Evolutionary conservation across 1,139 yeast species (phyloP).

Genomic region (Blastobotrys arbuscula): DNA sequence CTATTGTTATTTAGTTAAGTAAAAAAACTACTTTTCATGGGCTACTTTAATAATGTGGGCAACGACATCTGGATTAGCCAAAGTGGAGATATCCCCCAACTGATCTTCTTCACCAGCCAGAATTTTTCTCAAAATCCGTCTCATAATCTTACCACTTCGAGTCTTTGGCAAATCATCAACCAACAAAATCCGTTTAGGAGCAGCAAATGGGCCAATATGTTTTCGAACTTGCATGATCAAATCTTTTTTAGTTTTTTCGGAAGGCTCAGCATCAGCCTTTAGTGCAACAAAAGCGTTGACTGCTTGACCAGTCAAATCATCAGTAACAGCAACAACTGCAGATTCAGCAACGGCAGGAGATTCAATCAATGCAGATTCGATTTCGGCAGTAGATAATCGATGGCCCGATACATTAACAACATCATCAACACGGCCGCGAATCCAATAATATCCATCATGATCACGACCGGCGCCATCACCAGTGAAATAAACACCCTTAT

Average conservation of each 20-base stretch:
- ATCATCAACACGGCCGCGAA: conserved; percentile 97
- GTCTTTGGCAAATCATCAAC: conserved; percentile 95
- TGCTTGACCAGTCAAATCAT: conserved; percentile 97
- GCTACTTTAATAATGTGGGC: conserved; percentile 56
- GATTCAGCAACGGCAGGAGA: conserved; percentile 81
- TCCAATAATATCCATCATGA: conserved; percentile 96
- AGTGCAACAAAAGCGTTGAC: conserved; percentile 90
- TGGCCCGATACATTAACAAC: conserved; percentile 98
- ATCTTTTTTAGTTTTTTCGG: conserved; percentile 64
- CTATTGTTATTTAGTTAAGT: neutral
- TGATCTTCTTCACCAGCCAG: conserved; percentile 87
- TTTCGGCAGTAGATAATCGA: conserved; percentile 94
- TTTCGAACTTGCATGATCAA: conserved; percentile 83
- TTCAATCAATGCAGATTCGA: conserved; percentile 85
- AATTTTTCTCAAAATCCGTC: conserved; percentile 92
- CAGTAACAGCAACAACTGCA: conserved; percentile 92
- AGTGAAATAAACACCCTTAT: conserved; percentile 94
- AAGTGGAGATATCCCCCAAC: conserved; percentile 87
- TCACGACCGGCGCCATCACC: conserved; percentile 99
- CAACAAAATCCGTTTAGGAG: conserved; percentile 85
- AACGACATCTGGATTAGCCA: conserved; percentile 83
- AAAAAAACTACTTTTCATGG: conserved; percentile 3
- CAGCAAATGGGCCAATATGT: conserved; percentile 97
- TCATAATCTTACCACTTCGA: conserved; percentile 97
- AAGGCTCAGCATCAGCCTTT: conserved; percentile 49